Conservation (phyloP, 345 rosid genomes). For the Physaria fendleri region DNA sequence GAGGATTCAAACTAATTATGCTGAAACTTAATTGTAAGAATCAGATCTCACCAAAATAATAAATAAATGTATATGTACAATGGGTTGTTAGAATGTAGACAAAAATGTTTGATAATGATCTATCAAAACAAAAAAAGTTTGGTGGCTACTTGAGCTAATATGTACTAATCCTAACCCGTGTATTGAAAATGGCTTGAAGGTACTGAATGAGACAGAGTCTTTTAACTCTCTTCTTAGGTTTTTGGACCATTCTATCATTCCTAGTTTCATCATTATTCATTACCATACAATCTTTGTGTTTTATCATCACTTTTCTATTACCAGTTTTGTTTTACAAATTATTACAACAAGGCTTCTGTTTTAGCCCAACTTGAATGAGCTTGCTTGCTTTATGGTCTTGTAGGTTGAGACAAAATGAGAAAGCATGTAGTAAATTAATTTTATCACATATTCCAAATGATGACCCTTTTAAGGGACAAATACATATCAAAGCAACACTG, state of each 20-base stretch:
- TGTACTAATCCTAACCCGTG: background rate
- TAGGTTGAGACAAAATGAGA: no score
- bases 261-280: conserved; percentile 2
- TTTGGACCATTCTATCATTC: conserved; percentile 26
- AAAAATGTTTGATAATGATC: background rate
- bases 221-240: conserved; percentile 7
- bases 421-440: no score
- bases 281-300: conserved; percentile 14
- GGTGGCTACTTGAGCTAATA: background rate
- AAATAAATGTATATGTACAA: background rate
- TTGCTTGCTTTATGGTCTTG: background rate
- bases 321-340: no score
- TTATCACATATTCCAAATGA: no score
- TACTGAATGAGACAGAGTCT: conserved; percentile 23
- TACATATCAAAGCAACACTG: no score
- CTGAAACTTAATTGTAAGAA: background rate
- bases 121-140: background rate
- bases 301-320: no score
- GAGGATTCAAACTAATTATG: background rate
- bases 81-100: background rate
- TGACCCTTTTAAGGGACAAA: no score
- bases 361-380: background rate
- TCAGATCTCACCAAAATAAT: background rate
- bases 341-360: background rate
- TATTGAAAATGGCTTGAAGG: conserved; percentile 9